Percentiles rank a stretch among this genome's conserved stretches.
These are phyloP conservation scores for Cicer judaicum DNA, from an alignment of 306 rosid genomes.

Conservation along the genomic window DNA sequence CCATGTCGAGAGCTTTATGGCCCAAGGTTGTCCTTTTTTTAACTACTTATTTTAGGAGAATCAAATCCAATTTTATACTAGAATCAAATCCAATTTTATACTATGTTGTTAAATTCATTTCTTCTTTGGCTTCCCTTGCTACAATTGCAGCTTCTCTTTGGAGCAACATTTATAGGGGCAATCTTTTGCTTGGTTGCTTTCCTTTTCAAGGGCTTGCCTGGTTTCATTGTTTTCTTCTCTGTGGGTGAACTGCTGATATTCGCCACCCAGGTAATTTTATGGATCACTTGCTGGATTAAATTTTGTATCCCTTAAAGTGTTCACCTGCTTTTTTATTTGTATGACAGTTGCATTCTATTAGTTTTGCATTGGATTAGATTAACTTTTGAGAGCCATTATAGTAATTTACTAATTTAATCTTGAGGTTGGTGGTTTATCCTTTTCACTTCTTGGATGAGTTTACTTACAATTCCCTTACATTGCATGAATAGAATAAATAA, in stretches of 20 bases:
- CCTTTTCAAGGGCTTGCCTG: constrained; percentile 67
- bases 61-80: constrained; percentile 1
- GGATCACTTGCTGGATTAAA: constrained; percentile 27
- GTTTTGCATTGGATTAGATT: constrained; percentile 32
- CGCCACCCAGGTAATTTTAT: constrained; percentile 74
- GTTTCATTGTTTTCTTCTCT: constrained; percentile 67
- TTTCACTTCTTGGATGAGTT: constrained; percentile 12
- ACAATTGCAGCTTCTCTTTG: constrained; percentile 79
- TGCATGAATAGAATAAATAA: constrained; percentile 18
- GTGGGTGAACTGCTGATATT: constrained; percentile 87
- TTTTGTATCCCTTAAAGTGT: constrained; percentile 26
- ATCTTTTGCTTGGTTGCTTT: constrained; percentile 83
- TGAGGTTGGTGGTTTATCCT: constrained; percentile 5
- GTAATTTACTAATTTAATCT: constrained; percentile 18
- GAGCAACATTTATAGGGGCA: constrained; percentile 83
- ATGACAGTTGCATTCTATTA: constrained; percentile 22
- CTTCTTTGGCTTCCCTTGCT: constrained; percentile 42
- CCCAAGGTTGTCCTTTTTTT: neutral
- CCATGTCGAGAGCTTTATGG: neutral
- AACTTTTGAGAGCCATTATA: constrained; percentile 21
- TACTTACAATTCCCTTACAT: neutral
- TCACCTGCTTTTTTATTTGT: constrained; percentile 27
- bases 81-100: neutral
- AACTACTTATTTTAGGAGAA: neutral
- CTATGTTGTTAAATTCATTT: constrained; percentile 26